A percentile compares a stretch with the other conserved stretches of the same genome.
Evolutionary conservation across 345 rosid species (phyloP).

Genomic region (Populus deltoides): DNA sequence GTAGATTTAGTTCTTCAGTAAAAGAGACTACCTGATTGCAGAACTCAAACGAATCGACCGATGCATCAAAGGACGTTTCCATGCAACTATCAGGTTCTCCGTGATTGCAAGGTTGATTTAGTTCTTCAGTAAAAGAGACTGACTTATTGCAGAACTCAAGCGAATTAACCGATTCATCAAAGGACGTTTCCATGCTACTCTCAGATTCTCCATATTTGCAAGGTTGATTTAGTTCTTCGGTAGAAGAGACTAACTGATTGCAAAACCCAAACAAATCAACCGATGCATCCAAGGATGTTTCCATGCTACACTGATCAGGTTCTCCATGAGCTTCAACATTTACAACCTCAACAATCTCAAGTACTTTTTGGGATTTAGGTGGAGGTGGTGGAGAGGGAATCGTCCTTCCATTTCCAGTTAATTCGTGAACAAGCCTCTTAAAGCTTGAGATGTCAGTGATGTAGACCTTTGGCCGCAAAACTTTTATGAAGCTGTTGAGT

Average conservation of each 20-base stretch:
- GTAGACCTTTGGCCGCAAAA: slow-evolving; percentile 46
- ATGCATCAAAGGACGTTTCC: not conserved
- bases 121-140: not conserved
- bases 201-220: not conserved
- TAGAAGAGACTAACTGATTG: not conserved
- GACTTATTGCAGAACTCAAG: not conserved
- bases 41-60: not conserved
- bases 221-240: not conserved
- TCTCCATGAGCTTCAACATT: not conserved
- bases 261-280: slow-evolving; percentile 3
- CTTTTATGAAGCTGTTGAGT: slow-evolving; percentile 20
- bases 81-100: too few relatives aligned
- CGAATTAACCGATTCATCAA: slow-evolving; percentile 5
- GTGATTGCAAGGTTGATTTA: not conserved
- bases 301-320: not conserved
- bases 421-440: slow-evolving; percentile 48
- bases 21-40: not conserved
- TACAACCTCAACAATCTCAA: not conserved
- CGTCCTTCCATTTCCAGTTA: slow-evolving; percentile 31
- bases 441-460: slow-evolving; percentile 46
- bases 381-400: not conserved
- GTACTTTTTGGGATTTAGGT: not conserved
- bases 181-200: not conserved
- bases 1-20: not conserved
- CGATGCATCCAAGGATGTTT: not conserved